phyloP scores from a whole-genome alignment of 805 yeast species.

The Zygosaccharomyces rouxii region DNA sequence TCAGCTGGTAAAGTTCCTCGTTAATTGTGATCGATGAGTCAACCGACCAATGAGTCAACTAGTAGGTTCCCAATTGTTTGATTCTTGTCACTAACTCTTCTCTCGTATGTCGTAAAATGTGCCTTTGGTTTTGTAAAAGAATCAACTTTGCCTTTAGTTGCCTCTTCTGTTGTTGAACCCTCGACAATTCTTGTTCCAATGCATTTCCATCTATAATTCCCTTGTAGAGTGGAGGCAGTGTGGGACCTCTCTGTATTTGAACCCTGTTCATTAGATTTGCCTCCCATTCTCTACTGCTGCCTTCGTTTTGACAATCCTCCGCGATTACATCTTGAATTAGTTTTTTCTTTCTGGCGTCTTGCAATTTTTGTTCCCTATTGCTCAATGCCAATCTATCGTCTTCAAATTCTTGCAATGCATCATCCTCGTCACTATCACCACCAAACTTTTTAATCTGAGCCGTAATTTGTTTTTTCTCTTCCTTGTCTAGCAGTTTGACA shows the following conservation, averaged over 20 bases:
- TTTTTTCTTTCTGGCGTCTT: conserved; percentile 12
- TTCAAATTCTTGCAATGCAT: conserved; percentile 17
- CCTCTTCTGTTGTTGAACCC: conserved; percentile 6
- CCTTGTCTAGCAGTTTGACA: conserved; percentile 24
- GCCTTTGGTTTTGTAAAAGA: conserved; percentile 7
- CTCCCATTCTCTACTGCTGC: conserved; percentile 17
- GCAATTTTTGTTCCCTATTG: conserved; percentile 13
- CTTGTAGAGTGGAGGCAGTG: background rate
- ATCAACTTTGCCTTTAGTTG: conserved; percentile 12
- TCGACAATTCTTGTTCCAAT: conserved; percentile 1
- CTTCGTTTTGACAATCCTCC: conserved; percentile 3
- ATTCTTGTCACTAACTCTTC: background rate
- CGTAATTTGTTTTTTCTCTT: conserved; percentile 26
- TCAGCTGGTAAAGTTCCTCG: conserved; percentile 2
- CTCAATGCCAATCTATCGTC: conserved; percentile 30
- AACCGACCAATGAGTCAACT: background rate
- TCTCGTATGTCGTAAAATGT: background rate
- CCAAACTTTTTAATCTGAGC: conserved; percentile 20
- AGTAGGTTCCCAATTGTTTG: background rate
- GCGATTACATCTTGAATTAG: conserved; percentile 23
- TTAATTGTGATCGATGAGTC: background rate
- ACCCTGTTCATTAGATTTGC: conserved; percentile 14
- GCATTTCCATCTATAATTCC: background rate
- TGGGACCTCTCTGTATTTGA: background rate
- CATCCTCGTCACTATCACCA: conserved; percentile 18